Percentiles rank a stretch among this genome's conserved stretches.
These are phyloP conservation scores for Aspergillus indologenus DNA, from an alignment of 495 filamentous ascomycete species.

Conservation along the genomic window DNA sequence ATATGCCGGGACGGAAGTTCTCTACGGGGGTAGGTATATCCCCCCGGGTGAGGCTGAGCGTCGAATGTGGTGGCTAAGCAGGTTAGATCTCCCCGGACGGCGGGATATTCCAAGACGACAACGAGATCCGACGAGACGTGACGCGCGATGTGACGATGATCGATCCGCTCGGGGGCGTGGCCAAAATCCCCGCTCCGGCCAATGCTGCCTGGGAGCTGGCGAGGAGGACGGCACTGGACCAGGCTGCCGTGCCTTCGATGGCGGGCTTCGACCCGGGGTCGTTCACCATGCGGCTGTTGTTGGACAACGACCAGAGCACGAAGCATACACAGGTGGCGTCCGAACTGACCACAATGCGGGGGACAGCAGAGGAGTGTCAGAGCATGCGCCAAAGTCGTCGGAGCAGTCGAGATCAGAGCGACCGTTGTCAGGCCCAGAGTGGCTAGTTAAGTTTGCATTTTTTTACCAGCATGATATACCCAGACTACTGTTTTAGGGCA, in stretches of 20 bases:
- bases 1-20: constrained; percentile 39
- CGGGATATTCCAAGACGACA: constrained; percentile 7
- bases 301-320: constrained; percentile 1
- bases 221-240: not conserved
- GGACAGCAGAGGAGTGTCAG: too few species aligned
- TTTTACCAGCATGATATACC: constrained; percentile 6
- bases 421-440: too few species aligned
- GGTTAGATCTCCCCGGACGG: constrained; percentile 7
- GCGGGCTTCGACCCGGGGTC: constrained; percentile 9
- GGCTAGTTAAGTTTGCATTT: too few species aligned
- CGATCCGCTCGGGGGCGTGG: constrained; percentile 3
- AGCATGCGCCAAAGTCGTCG: not conserved
- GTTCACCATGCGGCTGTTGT: constrained; percentile 7
- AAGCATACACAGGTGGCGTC: constrained; percentile 5
- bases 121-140: constrained; percentile 12
- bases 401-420: not conserved
- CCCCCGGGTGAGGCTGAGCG: not conserved
- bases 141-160: constrained; percentile 8
- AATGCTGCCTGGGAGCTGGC: not conserved
- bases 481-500: too few species aligned
- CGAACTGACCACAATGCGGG: not conserved
- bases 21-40: constrained; percentile 3
- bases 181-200: not conserved
- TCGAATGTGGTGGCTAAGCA: not conserved
- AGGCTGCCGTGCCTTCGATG: not conserved